Conservation (phyloP, 805 yeast species). For the Kluyveromyces aestuarii region DNA sequence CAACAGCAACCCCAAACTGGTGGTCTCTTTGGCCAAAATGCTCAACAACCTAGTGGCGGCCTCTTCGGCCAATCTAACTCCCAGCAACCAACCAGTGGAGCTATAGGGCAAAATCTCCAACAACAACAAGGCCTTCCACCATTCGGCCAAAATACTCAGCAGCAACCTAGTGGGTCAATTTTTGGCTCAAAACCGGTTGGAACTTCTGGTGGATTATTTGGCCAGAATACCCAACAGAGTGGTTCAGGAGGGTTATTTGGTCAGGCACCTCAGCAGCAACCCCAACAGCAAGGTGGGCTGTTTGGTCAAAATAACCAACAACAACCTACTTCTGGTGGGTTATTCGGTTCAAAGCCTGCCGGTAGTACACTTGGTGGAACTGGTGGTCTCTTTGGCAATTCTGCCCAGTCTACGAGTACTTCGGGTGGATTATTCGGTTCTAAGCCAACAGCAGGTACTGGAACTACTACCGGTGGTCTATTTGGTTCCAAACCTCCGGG, state of each 20-base stretch:
- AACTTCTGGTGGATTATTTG: constrained; percentile 18
- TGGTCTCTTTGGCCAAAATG: constrained; percentile 27
- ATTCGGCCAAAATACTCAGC: constrained; percentile 31
- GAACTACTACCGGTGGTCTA: constrained; percentile 29
- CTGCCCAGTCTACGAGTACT: constrained; percentile 10
- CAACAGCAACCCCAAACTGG: constrained; percentile 14
- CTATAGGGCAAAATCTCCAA: constrained; percentile 11
- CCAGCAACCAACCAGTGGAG: constrained; percentile 8
- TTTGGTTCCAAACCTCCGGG: constrained; percentile 32
- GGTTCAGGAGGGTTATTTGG: constrained; percentile 17
- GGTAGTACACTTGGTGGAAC: constrained; percentile 16
- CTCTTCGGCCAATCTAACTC: constrained; percentile 22
- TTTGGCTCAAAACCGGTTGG: constrained; percentile 26
- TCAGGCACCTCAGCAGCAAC: constrained; percentile 3
- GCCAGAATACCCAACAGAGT: constrained; percentile 12
- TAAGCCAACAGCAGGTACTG: constrained; percentile 11
- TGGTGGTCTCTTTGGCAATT: constrained; percentile 39
- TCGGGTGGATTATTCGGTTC: constrained; percentile 22
- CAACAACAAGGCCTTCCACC: constrained; percentile 26
- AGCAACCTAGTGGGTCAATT: constrained; percentile 18
- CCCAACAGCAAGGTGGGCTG: constrained; percentile 26
- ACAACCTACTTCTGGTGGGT: constrained; percentile 24
- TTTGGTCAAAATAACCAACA: constrained; percentile 25
- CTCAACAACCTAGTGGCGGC: constrained; percentile 19
- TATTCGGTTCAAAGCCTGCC: constrained; percentile 36